A percentile compares a stretch with the other conserved stretches of the same genome.
Conservation (phyloP, 2,329 filamentous ascomycete genomes). For the Ophiostoma piceae region DNA sequence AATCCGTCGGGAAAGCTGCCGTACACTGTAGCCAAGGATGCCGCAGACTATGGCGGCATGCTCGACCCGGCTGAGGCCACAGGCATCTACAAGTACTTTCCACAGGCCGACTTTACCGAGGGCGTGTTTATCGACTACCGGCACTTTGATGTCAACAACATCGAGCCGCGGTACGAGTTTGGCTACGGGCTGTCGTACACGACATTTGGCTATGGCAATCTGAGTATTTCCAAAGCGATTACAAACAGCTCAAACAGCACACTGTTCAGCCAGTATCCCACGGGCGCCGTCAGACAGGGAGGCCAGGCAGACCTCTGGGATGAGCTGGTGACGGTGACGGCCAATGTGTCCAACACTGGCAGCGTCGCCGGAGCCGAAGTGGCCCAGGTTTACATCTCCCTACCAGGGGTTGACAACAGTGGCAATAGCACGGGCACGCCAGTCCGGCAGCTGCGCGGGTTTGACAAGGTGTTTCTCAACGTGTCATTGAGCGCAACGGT, state of each 20-base stretch:
- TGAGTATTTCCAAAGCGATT: conserved; percentile 30
- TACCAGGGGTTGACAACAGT: conserved; percentile 32
- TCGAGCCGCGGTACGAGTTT: conserved; percentile 50
- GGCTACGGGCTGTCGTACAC: conserved; percentile 54
- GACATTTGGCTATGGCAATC: conserved; percentile 43
- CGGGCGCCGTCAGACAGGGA: conserved; percentile 39
- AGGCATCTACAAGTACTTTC: conserved; percentile 38
- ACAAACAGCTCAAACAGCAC: conserved; percentile 17
- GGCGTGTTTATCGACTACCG: conserved; percentile 51
- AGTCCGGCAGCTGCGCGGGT: conserved; percentile 58
- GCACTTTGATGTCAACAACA: conserved; percentile 45
- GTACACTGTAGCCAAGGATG: conserved; percentile 54
- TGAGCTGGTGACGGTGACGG: conserved; percentile 38
- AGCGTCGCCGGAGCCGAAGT: conserved; percentile 40
- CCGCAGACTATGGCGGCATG: conserved; percentile 42
- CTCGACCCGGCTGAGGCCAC: conserved; percentile 11
- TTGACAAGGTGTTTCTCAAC: conserved; percentile 54
- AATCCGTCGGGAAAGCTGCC: conserved; percentile 55
- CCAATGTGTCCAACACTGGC: conserved; percentile 40
- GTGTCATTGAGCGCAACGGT: conserved; percentile 41
- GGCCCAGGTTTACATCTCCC: conserved; percentile 42
- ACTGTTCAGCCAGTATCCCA: conserved; percentile 36
- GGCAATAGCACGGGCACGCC: conserved; percentile 35
- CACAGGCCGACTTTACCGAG: conserved; percentile 23
- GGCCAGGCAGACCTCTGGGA: conserved; percentile 47